These are phyloP conservation scores for Leucosporidium creatinivorum DNA, from an alignment of 768 basidiomycete genomes.

Conservation along the genomic window DNA sequence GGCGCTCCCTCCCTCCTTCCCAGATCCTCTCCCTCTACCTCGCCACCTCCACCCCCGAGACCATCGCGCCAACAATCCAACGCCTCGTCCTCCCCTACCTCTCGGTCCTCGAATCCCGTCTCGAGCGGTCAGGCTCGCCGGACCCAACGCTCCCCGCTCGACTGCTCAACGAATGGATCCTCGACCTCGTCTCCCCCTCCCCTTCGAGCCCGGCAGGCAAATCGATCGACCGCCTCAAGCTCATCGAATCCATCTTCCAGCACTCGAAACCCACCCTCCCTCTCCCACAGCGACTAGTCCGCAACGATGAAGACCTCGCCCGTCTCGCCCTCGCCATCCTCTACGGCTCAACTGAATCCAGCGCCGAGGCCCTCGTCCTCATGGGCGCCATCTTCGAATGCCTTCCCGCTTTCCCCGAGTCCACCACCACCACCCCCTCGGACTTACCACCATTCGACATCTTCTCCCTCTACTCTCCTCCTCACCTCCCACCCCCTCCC, in stretches of 20 bases:
- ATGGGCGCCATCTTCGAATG: constrained; percentile 96
- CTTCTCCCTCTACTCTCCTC: constrained; percentile 53
- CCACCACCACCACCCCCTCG: too few species aligned
- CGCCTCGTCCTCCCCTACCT: constrained; percentile 84
- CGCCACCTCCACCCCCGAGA: constrained; percentile 58
- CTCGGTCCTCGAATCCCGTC: constrained; percentile 79
- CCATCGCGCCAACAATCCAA: constrained; percentile 60
- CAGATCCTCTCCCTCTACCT: constrained; percentile 70
- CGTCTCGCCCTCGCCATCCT: constrained; percentile 78
- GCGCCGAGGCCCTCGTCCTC: constrained; percentile 44
- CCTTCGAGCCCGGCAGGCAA: too few species aligned
- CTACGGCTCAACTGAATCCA: constrained; percentile 65
- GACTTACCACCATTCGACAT: background rate
- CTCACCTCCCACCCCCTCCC: constrained; percentile 58
- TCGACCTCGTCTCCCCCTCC: constrained; percentile 41
- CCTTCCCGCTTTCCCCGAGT: constrained; percentile 77
- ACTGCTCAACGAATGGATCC: constrained; percentile 28
- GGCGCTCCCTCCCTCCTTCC: constrained; percentile 61
- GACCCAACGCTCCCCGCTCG: constrained; percentile 50
- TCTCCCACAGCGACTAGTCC: constrained; percentile 61
- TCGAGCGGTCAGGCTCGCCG: constrained; percentile 66
- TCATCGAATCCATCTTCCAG: constrained; percentile 71
- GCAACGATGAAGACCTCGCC: constrained; percentile 73
- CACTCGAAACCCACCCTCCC: constrained; percentile 84
- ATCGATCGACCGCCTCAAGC: constrained; percentile 54